These are phyloP conservation scores for Kondoa subrosea DNA, from an alignment of 768 basidiomycete species.

Conservation along the genomic window DNA sequence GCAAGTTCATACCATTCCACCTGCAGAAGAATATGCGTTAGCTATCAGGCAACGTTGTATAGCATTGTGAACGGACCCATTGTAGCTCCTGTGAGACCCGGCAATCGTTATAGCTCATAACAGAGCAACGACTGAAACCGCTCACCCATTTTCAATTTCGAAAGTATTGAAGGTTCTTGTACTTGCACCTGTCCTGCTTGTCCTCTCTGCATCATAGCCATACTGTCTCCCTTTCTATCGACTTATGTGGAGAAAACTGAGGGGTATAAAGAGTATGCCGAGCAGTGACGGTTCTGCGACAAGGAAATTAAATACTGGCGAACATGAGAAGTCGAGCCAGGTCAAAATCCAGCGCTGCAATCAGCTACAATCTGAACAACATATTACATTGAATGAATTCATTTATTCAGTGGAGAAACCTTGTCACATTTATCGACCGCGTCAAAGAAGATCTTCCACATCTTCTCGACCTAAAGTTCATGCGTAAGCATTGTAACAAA, in stretches of 20 bases:
- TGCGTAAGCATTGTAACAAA: not conserved
- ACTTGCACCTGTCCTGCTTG: not conserved
- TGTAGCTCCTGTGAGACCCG: not conserved
- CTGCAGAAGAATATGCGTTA: not conserved
- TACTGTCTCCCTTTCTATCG: too few relatives aligned
- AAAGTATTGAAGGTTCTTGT: slow-evolving; percentile 3
- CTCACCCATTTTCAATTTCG: slow-evolving; percentile 4
- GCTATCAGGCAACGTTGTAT: not conserved
- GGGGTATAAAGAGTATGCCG: too few relatives aligned
- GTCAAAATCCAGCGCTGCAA: too few relatives aligned
- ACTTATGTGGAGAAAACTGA: too few relatives aligned
- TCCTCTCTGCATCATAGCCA: not conserved
- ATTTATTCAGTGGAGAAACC: not conserved
- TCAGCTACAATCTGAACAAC: too few relatives aligned
- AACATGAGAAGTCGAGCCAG: too few relatives aligned
- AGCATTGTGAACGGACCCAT: slow-evolving; percentile 1
- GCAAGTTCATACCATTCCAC: not conserved
- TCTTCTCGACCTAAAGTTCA: not conserved
- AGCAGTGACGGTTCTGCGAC: too few relatives aligned
- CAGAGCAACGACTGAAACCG: not conserved
- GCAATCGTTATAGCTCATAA: too few relatives aligned
- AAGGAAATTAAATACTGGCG: too few relatives aligned
- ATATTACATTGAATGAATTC: not conserved
- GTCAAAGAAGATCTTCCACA: not conserved
- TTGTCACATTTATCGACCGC: not conserved